phyloP scores from a whole-genome alignment of 495 filamentous ascomycete genomes.

The Lineolata rhizophorae region DNA sequence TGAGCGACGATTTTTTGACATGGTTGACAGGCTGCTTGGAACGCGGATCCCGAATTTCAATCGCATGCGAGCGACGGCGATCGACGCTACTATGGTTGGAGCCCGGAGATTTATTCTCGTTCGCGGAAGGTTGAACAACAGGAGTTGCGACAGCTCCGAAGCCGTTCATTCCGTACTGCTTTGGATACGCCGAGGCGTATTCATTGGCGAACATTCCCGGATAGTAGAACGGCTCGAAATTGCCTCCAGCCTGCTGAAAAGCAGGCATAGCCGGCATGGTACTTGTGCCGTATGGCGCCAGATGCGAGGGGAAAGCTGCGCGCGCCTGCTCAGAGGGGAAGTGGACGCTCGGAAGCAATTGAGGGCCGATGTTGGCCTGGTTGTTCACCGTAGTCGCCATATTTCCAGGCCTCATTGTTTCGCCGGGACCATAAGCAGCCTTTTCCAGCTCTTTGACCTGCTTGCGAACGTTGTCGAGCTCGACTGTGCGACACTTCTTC shows the following conservation, averaged over 20 bases:
- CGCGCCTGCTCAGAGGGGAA: neutral
- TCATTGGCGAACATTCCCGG: neutral
- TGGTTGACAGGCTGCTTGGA: no score
- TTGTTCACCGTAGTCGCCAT: neutral
- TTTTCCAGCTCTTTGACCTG: conserved; percentile 5
- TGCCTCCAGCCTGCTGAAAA: neutral
- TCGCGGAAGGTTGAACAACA: no score
- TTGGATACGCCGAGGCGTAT: neutral
- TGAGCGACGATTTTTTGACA: no score
- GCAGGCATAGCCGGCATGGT: no score
- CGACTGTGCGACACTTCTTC: conserved; percentile 9
- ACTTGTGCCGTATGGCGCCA: neutral
- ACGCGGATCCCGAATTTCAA: conserved; percentile 13
- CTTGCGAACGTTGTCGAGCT: conserved; percentile 8
- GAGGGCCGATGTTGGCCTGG: no score
- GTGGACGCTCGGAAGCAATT: neutral
- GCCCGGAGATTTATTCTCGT: conserved; percentile 2
- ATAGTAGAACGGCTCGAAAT: neutral
- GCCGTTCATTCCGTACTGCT: neutral
- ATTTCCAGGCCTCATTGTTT: neutral
- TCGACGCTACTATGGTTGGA: conserved; percentile 4
- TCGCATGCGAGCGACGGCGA: conserved; percentile 12
- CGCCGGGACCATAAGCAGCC: neutral
- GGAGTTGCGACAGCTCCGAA: no score
- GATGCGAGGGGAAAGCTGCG: neutral